Base-by-base conservation (phyloP, 345 rosid genomes). In the Aquilaria yunnanensis region DNA sequence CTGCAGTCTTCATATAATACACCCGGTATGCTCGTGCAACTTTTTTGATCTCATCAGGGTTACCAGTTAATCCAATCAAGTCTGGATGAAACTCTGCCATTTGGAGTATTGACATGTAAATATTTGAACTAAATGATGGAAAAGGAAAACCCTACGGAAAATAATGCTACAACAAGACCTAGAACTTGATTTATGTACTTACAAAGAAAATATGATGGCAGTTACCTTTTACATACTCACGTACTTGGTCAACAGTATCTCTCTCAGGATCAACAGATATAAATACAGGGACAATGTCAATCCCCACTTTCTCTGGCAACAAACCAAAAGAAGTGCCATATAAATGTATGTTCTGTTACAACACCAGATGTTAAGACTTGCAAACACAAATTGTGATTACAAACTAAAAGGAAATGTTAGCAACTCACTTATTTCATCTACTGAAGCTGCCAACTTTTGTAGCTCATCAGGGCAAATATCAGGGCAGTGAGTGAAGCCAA, bases 401-500 rank as follows among this genome's bases (percentile, higher is more conserved):
- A 50, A 50, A 50, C 14, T 12, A 63, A 63, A 23, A 3, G 12
- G 46, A 41, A 43, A 51, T 10, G 53, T 45, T 43, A 61, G 60
- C 16, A 71, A 72, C 97, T 84, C 75, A 94, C 99, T 86, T 63
- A 88, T 83, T 82, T 89, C 91, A 75, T 94, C 97, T 61, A 94
- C 49, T 51, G 96, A 89, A 46, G 89, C 85, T 62, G 83, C 89
- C 63, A 94, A 72, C 78, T 94, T 91, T 70, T 70, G 81, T 52
- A 94, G 85, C 83, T 94, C 99, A 52, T 88, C 96, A 12, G 97
- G 99, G 72, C 97, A 94, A 60, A 94, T 94, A 73, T 94, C 99
- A 12, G 99, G 97, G 77, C 99, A 94, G 73, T 88, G 97, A 69
- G 97, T 91, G 79, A 90, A 94, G 54, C 97, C 99, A 79, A 95